Evolutionary conservation across 495 filamentous ascomycete genomes (phyloP).

Genomic region (Clohesyomyces aquaticus): DNA sequence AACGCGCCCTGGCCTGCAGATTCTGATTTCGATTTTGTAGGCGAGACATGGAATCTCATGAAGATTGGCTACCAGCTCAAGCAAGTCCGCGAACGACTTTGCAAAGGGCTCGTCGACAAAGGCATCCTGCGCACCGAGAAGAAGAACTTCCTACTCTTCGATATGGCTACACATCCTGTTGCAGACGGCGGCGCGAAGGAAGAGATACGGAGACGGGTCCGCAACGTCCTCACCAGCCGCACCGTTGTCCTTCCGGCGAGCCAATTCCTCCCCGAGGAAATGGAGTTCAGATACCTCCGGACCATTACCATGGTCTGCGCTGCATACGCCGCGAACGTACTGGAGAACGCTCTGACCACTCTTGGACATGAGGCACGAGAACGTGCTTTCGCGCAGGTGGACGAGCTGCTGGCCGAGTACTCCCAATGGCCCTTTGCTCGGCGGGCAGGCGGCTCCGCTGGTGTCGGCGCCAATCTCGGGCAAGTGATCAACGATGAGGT

Average conservation of each 20-base stretch:
- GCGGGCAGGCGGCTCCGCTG: conserved; percentile 70
- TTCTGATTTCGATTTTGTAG: conserved; percentile 52
- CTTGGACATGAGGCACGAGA: conserved; percentile 93
- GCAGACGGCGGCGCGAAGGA: conserved; percentile 97
- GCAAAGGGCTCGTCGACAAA: conserved; percentile 98
- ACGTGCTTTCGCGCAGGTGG: conserved; percentile 92
- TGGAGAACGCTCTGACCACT: conserved; percentile 93
- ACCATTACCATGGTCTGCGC: conserved; percentile 97
- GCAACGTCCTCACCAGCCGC: conserved; percentile 88
- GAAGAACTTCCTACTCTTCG: conserved; percentile 97
- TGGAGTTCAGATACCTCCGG: conserved; percentile 88
- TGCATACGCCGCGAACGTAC: conserved; percentile 95
- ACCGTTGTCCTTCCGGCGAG: conserved; percentile 85
- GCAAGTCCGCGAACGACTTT: conserved; percentile 95
- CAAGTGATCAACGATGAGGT: conserved; percentile 87
- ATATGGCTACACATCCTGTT: conserved; percentile 99
- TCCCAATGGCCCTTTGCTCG: conserved; percentile 94
- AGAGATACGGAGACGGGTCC: conserved; percentile 88
- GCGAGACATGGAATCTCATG: conserved; percentile 99
- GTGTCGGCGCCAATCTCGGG: conserved; percentile 92
- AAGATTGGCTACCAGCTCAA: conserved; percentile 99
- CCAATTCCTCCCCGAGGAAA: conserved; percentile 88
- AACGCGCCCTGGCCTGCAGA: conserved; percentile 11
- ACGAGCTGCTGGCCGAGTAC: conserved; percentile 93
- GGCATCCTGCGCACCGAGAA: conserved; percentile 98